These are phyloP conservation scores for Hypomyces perniciosus DNA, from an alignment of 2,329 filamentous ascomycete genomes.

Conservation along the genomic window DNA sequence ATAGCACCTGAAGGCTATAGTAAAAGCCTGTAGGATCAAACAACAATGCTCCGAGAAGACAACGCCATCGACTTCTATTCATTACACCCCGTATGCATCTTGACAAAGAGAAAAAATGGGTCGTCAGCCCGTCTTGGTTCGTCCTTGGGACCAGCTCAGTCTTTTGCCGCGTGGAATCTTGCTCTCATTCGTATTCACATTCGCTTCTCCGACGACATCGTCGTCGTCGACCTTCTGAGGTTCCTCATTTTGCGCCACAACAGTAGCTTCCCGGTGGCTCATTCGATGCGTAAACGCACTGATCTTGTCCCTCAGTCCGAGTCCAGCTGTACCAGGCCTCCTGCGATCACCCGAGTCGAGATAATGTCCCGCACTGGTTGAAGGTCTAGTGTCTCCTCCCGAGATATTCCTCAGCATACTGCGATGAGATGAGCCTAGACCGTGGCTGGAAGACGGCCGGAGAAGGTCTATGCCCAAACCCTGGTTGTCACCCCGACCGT, in stretches of 20 bases:
- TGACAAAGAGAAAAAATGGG: no score
- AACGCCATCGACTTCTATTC: no score
- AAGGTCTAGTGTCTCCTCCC: slow-evolving; percentile 22
- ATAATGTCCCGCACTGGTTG: slow-evolving; percentile 27
- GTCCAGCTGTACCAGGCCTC: slow-evolving; percentile 24
- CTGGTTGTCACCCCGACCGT: slow-evolving; percentile 19
- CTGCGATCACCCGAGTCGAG: slow-evolving; percentile 21
- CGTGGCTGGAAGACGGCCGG: slow-evolving; percentile 28
- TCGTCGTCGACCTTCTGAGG: slow-evolving; percentile 6
- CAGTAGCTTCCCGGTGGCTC: slow-evolving; percentile 19
- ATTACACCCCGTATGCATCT: no score
- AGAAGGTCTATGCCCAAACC: slow-evolving; percentile 26
- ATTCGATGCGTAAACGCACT: slow-evolving; percentile 28
- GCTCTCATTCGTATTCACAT: background rate
- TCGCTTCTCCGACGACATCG: background rate
- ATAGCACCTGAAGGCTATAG: no score
- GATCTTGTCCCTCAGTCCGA: slow-evolving; percentile 32
- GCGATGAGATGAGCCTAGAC: slow-evolving; percentile 18
- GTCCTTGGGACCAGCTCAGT: slow-evolving; percentile 8
- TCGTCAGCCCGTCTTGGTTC: background rate
- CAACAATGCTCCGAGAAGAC: no score
- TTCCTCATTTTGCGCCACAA: background rate
- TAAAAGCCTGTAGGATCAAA: no score
- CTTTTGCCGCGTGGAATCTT: background rate
- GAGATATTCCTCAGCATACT: slow-evolving; percentile 13